Evolutionary conservation across 192 early-diverging fungal species (phyloP).

Genomic region (Coemansia sp.): DNA sequence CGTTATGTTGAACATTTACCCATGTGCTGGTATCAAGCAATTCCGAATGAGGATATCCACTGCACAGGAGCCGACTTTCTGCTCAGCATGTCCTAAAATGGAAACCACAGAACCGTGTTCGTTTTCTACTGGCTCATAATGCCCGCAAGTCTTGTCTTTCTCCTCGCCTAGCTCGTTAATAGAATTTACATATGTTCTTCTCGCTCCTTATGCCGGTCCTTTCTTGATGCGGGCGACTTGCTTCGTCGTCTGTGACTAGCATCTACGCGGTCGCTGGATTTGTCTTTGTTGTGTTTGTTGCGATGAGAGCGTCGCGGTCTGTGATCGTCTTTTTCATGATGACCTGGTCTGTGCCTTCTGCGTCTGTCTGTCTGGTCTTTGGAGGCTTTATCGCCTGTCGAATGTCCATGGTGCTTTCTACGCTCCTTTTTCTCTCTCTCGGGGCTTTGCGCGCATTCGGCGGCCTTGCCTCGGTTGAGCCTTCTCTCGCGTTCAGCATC

Average conservation of each 20-base stretch:
- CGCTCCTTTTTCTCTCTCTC: not conserved
- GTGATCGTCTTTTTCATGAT: not conserved
- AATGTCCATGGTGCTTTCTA: slow-evolving; percentile 2
- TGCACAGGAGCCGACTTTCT: too few species aligned
- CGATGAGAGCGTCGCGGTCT: not conserved
- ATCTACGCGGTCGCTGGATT: slow-evolving; percentile 6
- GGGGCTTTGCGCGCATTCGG: not conserved
- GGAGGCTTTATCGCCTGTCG: not conserved
- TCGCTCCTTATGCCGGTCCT: slow-evolving; percentile 2
- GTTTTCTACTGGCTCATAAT: slow-evolving; percentile 11
- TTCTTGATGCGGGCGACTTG: slow-evolving; percentile 7
- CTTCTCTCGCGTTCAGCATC: slow-evolving; percentile 46
- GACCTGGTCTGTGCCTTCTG: not conserved
- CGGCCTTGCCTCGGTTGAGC: slow-evolving; percentile 14
- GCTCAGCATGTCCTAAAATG: too few species aligned
- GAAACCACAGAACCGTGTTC: not conserved
- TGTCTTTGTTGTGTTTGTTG: not conserved
- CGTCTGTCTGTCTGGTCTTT: slow-evolving; percentile 3
- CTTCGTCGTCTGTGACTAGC: slow-evolving; percentile 17
- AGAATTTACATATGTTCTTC: not conserved
- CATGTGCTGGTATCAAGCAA: too few species aligned
- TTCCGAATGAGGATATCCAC: too few species aligned
- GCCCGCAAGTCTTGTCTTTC: not conserved
- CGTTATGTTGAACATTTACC: too few species aligned
- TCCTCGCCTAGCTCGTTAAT: not conserved